phyloP scores from a whole-genome alignment of 495 filamentous ascomycete genomes.

The Neurospora tetrasperma region DNA sequence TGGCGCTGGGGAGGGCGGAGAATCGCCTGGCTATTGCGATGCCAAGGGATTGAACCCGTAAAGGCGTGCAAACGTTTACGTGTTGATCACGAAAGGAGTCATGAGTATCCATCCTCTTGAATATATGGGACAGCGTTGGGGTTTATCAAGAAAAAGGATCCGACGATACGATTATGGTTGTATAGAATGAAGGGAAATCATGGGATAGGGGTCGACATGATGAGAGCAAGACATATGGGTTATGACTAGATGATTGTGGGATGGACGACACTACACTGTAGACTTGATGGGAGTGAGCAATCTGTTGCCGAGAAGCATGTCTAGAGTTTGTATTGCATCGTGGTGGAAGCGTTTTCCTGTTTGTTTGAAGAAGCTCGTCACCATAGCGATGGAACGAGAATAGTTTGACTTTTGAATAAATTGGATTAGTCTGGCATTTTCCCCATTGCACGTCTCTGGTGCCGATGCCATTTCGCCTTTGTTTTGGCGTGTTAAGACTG shows the following conservation, averaged over 20 bases:
- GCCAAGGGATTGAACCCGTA: slow-evolving; percentile 9
- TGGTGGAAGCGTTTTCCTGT: not conserved
- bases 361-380: not conserved
- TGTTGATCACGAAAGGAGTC: not conserved
- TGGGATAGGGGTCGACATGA: not conserved
- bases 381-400: not conserved
- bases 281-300: not conserved
- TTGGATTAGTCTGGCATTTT: not conserved
- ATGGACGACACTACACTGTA: not conserved
- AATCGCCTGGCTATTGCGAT: slow-evolving; percentile 41
- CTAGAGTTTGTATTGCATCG: not conserved
- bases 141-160: not conserved
- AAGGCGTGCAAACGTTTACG: not conserved
- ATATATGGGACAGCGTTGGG: not conserved
- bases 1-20: slow-evolving; percentile 24
- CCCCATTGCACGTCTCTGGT: no score
- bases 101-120: not conserved
- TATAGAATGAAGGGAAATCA: not conserved
- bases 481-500: no score
- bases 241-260: not conserved
- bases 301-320: not conserved
- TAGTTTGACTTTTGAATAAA: not conserved
- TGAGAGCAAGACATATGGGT: not conserved
- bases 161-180: not conserved
- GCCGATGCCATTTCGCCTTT: no score